Base-by-base conservation (phyloP, 2,329 filamentous ascomycete species). In the Bretziella fagacearum region DNA sequence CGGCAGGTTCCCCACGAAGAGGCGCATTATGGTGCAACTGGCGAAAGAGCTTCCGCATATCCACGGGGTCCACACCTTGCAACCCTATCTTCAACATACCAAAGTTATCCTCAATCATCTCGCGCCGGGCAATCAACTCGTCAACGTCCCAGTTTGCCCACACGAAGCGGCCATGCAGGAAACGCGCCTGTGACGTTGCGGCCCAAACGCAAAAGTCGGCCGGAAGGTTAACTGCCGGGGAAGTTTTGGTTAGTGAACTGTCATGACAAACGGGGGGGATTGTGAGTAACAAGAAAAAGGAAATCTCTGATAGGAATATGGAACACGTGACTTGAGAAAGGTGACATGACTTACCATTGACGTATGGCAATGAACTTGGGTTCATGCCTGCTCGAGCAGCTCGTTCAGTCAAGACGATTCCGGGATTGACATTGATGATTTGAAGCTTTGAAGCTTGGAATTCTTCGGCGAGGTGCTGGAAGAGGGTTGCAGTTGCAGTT, bases 61-160 rank as follows among this genome's bases (percentile, higher is more conserved):
- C 41, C 6, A 48, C 46, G 20, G 18, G 23, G 7, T 48, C 46
- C 2, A 44, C 40, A 6, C 46, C 46, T 18, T 48, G 46, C 10
- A 48, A 17, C 6, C 46, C 46, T 20, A 48, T 48, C 33, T 48
- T 48, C 13, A 48, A 17, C 22, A 44, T 36, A 8, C 46, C 46
- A 2, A 40, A 17, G 6, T 37, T 25, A 4, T 26, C 13, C 26
- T 3, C 7, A 2, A 44, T 26, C 2, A 13, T 10, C 3, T 17
- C 4, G 11, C 43, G 40, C 6, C 42, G 49, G 1, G 39, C 23
- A 23, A 47, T 41, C 13, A 55, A 30, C 36, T 54, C 53, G 17
- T 53, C 56, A 1, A 65, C 57, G 52, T 68, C 65, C 64, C 65
- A 68, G n/a, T 58, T 58, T 5, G 59, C 56, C 57, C 59, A 63